These are phyloP conservation scores for Dendrocalamus sinicus DNA, from an alignment of 176 grass and related monocot species.

Conservation along the genomic window DNA sequence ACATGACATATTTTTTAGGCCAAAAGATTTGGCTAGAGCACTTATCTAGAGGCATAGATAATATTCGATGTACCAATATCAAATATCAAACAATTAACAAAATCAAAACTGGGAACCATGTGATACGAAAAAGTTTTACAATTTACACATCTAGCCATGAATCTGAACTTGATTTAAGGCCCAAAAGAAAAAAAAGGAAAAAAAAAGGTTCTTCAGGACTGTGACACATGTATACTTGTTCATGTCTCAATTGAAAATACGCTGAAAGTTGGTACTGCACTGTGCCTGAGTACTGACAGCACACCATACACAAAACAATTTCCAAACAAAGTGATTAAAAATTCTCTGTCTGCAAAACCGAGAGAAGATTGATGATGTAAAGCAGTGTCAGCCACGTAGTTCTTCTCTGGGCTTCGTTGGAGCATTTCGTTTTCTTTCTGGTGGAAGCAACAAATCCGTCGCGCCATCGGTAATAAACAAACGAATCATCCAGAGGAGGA, in stretches of 20 bases:
- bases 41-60: neutral
- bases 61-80: neutral
- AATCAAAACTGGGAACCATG: neutral
- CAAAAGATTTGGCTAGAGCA: neutral
- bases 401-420: neutral
- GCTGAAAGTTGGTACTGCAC: conserved; percentile 35
- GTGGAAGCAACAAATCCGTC: conserved; percentile 30
- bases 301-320: conserved; percentile 21
- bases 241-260: neutral
- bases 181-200: neutral
- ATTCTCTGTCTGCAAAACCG: neutral
- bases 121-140: neutral
- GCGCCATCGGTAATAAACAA: neutral
- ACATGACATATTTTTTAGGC: neutral
- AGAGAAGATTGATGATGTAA: conserved; percentile 22
- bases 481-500: conserved; percentile 2
- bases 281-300: conserved; percentile 46
- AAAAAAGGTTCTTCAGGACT: neutral
- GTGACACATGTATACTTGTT: neutral
- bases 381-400: conserved; percentile 48
- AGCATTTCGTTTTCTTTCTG: conserved; percentile 31
- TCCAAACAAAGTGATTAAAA: neutral
- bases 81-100: neutral
- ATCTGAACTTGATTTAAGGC: neutral
- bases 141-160: neutral